Conservation (phyloP, 2,329 filamentous ascomycete genomes). For the Tolypocladium nubicola region DNA sequence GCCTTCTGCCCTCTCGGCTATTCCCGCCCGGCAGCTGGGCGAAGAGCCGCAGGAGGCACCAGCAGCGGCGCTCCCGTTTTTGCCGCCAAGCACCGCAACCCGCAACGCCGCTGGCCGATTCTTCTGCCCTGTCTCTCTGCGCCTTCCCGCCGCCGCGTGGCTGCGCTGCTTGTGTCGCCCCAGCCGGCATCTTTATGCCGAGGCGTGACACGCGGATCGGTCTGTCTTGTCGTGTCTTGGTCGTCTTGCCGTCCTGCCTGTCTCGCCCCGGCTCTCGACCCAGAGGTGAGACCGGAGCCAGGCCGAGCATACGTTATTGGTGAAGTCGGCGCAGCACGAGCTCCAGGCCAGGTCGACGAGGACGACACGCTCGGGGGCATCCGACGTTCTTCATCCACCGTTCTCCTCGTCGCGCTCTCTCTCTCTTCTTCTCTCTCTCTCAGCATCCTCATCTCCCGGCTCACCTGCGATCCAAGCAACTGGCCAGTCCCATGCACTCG, state of each 20-base stretch:
- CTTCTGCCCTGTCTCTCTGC: constrained; percentile 1
- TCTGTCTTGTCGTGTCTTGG: constrained; percentile 1
- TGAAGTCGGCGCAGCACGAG: not conserved
- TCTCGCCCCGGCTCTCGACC: not conserved
- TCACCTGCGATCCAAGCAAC: not conserved
- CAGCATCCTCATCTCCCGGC: not conserved
- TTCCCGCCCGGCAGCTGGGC: not conserved
- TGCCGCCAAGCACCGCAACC: not conserved
- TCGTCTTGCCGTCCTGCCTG: not conserved
- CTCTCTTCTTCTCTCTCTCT: too few relatives aligned
- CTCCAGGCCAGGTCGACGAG: not conserved
- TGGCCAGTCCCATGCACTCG: not conserved
- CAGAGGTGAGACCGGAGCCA: not conserved
- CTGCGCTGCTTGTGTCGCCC: constrained; percentile 8
- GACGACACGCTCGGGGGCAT: not conserved
- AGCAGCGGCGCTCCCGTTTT: too few relatives aligned
- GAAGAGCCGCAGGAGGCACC: too few relatives aligned
- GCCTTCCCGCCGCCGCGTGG: constrained; percentile 6
- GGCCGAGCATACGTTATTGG: not conserved
- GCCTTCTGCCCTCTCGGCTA: not conserved
- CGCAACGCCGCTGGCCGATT: not conserved
- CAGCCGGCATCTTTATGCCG: constrained; percentile 12
- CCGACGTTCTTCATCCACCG: not conserved
- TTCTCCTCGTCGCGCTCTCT: too few relatives aligned
- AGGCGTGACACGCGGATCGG: constrained; percentile 1